Conservation (phyloP, 2,329 filamentous ascomycete species). For the Cephalotrichum gorgonifer region DNA sequence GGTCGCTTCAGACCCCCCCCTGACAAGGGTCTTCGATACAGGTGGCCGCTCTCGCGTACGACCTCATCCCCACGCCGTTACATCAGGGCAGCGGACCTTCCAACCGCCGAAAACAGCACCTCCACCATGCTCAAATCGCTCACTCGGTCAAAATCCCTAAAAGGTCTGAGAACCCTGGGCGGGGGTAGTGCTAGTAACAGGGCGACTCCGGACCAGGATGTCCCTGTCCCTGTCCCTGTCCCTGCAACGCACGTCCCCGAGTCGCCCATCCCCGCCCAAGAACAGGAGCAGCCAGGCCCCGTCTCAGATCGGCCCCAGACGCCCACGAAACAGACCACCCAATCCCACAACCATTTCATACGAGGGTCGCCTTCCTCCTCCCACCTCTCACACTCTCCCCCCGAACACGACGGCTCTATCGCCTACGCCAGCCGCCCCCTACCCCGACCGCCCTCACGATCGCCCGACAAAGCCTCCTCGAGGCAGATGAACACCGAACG, state of each 20-base stretch:
- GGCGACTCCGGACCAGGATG: background rate
- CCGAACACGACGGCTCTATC: conserved; percentile 13
- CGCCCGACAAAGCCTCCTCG: conserved; percentile 5
- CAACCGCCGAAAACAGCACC: background rate
- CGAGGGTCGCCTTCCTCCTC: conserved; percentile 16
- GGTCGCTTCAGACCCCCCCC: background rate
- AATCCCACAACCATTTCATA: conserved; percentile 9
- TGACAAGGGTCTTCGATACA: background rate
- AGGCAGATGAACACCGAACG: conserved; percentile 18
- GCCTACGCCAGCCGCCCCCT: conserved; percentile 12
- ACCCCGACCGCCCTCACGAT: conserved; percentile 11
- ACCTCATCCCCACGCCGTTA: background rate
- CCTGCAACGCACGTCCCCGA: conserved; percentile 13
- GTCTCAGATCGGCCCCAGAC: conserved; percentile 21
- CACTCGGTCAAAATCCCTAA: conserved; percentile 20
- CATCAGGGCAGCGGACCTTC: background rate
- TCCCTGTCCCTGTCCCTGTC: background rate
- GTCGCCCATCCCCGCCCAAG: conserved; percentile 10
- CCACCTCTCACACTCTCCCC: conserved; percentile 18
- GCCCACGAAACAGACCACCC: conserved; percentile 6
- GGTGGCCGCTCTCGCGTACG: too few relatives aligned
- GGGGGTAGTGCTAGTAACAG: conserved; percentile 10
- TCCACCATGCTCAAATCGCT: conserved; percentile 21
- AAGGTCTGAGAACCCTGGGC: conserved; percentile 12
- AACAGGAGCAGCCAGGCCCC: conserved; percentile 14